phyloP scores from a whole-genome alignment of 441 rosid species.

The Erysimum pusillum region DNA sequence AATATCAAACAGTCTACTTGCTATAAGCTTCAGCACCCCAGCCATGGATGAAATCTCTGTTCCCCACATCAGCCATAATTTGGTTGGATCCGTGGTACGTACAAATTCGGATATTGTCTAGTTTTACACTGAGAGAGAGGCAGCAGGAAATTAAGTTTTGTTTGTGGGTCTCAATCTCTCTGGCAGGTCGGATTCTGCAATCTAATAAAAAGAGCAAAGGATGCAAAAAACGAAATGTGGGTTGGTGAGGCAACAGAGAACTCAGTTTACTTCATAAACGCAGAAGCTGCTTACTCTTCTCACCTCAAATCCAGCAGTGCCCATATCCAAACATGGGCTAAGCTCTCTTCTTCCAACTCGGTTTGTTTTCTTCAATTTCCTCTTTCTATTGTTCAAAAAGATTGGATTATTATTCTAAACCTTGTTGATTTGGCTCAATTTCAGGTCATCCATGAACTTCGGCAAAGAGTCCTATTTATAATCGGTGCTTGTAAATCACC shows the following conservation, averaged over 20 bases:
- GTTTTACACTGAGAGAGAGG: neutral
- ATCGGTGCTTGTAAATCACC: conserved; percentile 53
- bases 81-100: conserved; percentile 83
- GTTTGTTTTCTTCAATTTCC: conserved; percentile 46
- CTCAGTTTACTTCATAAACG: conserved; percentile 65
- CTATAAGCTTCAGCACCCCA: conserved; percentile 82
- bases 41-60: conserved; percentile 55
- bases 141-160: neutral
- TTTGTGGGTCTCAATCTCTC: neutral
- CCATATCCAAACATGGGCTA: conserved; percentile 74
- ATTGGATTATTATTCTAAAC: neutral
- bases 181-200: conserved; percentile 88
- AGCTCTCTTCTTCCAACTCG: conserved; percentile 55
- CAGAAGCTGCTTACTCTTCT: conserved; percentile 57
- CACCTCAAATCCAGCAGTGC: conserved; percentile 75
- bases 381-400: conserved; percentile 20
- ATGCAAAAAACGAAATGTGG: conserved; percentile 73
- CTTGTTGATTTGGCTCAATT: neutral
- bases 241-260: conserved; percentile 93
- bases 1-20: conserved; percentile 70
- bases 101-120: conserved; percentile 4
- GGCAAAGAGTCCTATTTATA: conserved; percentile 65
- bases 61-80: conserved; percentile 69
- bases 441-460: conserved; percentile 69
- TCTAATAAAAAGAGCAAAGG: conserved; percentile 83